These are phyloP conservation scores for Colletotrichum zoysiae DNA, from an alignment of 2,329 filamentous ascomycete genomes.

Conservation along the genomic window DNA sequence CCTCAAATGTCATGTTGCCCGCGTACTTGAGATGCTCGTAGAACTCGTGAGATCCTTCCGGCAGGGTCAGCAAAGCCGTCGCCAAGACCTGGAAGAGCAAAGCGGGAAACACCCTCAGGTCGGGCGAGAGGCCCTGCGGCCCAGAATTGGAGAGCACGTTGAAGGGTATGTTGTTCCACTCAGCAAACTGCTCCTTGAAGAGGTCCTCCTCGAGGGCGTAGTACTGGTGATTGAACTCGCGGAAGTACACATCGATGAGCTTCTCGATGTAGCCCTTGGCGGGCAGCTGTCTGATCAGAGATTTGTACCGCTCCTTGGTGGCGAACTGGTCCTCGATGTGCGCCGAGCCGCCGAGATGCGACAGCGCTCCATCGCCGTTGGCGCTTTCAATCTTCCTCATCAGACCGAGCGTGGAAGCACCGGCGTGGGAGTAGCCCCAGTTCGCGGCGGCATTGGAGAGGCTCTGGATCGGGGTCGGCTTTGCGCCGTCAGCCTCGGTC, in stretches of 20 bases:
- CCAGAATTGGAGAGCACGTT: slow-evolving; percentile 62
- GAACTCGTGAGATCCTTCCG: slow-evolving; percentile 59
- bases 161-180: slow-evolving; percentile 69
- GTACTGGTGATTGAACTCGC: slow-evolving; percentile 72
- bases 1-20: slow-evolving; percentile 70
- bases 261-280: slow-evolving; percentile 66
- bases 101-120: slow-evolving; percentile 69
- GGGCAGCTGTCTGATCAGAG: slow-evolving; percentile 68
- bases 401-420: slow-evolving; percentile 66
- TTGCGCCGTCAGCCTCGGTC: slow-evolving; percentile 43
- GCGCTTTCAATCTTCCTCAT: slow-evolving; percentile 66
- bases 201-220: slow-evolving; percentile 65
- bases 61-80: slow-evolving; percentile 65
- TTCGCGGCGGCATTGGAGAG: slow-evolving; percentile 59
- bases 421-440: slow-evolving; percentile 67
- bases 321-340: slow-evolving; percentile 53
- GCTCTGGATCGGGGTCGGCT: slow-evolving; percentile 46
- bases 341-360: slow-evolving; percentile 48
- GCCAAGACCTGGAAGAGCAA: slow-evolving; percentile 71
- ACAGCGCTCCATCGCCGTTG: slow-evolving; percentile 51
- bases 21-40: slow-evolving; percentile 71
- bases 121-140: slow-evolving; percentile 62
- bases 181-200: slow-evolving; percentile 63
- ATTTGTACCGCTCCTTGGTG: slow-evolving; percentile 69
- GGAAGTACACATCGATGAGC: slow-evolving; percentile 67